Evolutionary conservation across 306 rosid genomes (phyloP), one percentile per base, ranked within the genome.

Genomic region (Phaseolus lunatus): DNA sequence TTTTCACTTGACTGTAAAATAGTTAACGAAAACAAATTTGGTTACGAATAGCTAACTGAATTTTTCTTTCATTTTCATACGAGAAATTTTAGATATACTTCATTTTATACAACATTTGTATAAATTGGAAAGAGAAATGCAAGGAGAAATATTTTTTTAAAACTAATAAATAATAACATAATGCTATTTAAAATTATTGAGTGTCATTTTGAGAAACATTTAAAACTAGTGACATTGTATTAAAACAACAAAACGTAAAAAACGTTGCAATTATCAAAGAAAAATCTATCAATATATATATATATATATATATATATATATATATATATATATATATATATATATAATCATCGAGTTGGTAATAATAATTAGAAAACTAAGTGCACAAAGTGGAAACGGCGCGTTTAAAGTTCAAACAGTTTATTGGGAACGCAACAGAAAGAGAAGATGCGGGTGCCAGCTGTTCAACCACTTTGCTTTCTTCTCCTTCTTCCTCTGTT

Each of bases 391-490:
- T 16, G 58, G 2, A 52, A 73, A 73, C 75, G 79, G 75, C 79
- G 75, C 75, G 75, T 80, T 80, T 65, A 80, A 66, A 73, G 37
- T 45, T 80, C 20, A 70, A 72, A 79, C 45, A 8, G 31, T 13
- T 31, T 3, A 43, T 15, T 16, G 20, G 59, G 43, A 41, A 41
- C 3, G 63, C 18, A 19, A 14, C 52, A 66, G 27, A 14, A 50
- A 41, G n/a, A 6, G 66, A 35, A 37, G 39, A 24, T 54, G 76
- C 47, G 73, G 68, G 18, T 81, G 73, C 81, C 81, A 76, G 85
- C 73, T 76, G 82, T 70, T 58, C 35, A 76, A 77, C 82, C 75
- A 82, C 68, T 70, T 71, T 62, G 74, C 54, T 76, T 41, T 71
- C 66, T 41, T 15, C 70, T 8, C 13, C 58, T 54, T 27, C 48